Evolutionary conservation across 371 early-diverging fungal genomes (phyloP).

Genomic region (Saksenaea vasiformis): DNA sequence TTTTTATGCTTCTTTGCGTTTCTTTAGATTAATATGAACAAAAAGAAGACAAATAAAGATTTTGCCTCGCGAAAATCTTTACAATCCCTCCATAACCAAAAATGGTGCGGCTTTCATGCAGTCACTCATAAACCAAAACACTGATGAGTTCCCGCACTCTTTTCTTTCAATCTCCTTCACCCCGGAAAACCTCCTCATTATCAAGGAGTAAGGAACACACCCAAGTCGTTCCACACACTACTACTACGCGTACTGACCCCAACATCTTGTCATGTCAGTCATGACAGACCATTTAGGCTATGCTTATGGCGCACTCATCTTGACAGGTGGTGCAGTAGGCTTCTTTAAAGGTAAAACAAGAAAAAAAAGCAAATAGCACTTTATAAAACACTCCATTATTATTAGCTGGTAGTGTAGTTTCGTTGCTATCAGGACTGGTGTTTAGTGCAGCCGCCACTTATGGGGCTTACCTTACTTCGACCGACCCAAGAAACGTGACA

Average conservation of each 20-base stretch:
- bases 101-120: neutral
- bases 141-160: neutral
- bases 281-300: constrained; percentile 51
- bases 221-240: too few relatives aligned
- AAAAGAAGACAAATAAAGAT: neutral
- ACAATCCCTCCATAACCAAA: neutral
- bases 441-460: constrained; percentile 42
- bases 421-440: constrained; percentile 43
- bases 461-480: constrained; percentile 48
- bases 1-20: neutral
- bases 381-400: neutral
- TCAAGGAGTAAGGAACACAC: neutral
- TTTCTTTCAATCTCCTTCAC: neutral
- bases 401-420: constrained; percentile 48
- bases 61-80: too few relatives aligned
- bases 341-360: constrained; percentile 42
- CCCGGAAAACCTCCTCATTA: neutral
- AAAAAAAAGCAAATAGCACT: neutral
- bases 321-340: constrained; percentile 47
- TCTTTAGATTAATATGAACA: neutral
- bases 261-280: neutral
- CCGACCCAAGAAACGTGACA: constrained; percentile 43
- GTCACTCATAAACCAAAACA: neutral
- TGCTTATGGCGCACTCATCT: constrained; percentile 32
- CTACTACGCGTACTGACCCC: too few relatives aligned